These are phyloP conservation scores for Thymus mandschuricus DNA, from an alignment of 257 asterid species.

Conservation along the genomic window DNA sequence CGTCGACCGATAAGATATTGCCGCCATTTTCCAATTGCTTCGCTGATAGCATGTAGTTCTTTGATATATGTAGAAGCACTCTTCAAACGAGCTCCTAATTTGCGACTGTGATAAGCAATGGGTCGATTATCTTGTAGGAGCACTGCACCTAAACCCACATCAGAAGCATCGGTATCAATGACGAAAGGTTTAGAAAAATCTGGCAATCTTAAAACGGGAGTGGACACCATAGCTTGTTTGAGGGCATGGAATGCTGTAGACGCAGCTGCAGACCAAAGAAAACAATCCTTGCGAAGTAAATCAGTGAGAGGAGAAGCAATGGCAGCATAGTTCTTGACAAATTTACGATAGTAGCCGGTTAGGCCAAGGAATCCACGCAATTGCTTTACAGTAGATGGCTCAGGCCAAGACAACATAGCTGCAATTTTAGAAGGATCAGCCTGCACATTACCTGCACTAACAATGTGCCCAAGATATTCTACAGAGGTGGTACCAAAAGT, in stretches of 20 bases:
- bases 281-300: not conserved
- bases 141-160: not conserved
- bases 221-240: not conserved
- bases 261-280: not conserved
- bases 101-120: not conserved
- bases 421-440: not conserved
- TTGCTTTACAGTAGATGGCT: not conserved
- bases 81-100: not conserved
- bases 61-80: not conserved
- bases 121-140: not conserved
- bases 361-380: not conserved
- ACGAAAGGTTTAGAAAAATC: not conserved
- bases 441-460: not conserved
- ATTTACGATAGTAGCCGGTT: not conserved
- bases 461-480: constrained; percentile 7
- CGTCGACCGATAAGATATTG: not conserved
- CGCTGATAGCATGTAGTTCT: not conserved
- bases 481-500: not conserved
- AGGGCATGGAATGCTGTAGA: not conserved
- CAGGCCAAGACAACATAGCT: not conserved
- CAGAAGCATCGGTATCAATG: not conserved
- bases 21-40: not conserved
- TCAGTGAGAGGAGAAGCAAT: constrained; percentile 5
- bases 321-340: not conserved
- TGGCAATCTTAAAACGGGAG: not conserved